Conservation (phyloP, 176 grass and related monocot genomes). For the Microstegium vimineum region DNA sequence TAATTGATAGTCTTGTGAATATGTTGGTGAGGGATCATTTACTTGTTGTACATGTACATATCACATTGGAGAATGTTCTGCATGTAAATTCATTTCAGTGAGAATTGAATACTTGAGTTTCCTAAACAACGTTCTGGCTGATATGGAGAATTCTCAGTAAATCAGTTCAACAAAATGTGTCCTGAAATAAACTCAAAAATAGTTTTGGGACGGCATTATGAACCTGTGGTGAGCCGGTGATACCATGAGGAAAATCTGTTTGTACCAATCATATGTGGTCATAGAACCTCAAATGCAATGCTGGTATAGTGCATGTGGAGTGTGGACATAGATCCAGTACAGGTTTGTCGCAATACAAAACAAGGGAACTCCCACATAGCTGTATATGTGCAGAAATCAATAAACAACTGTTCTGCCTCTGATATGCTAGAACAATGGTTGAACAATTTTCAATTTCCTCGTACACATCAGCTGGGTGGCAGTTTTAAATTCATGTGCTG, state of each 20-base stretch:
- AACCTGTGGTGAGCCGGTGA: not conserved
- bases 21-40: not conserved
- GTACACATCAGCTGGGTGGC: not conserved
- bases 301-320: not conserved
- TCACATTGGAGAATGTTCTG: not conserved
- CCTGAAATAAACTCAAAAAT: not conserved
- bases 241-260: not conserved
- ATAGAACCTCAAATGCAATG: not conserved
- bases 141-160: not conserved
- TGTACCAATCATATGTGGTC: not conserved
- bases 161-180: not conserved
- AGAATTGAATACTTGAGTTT: not conserved
- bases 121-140: not conserved
- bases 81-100: not conserved
- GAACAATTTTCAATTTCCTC: not conserved
- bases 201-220: not conserved
- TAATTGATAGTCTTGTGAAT: not conserved
- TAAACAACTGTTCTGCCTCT: not conserved
- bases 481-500: slow-evolving; percentile 22
- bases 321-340: not conserved
- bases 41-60: not conserved
- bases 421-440: not conserved
- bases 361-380: not conserved
- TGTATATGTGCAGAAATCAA: not conserved
- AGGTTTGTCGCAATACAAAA: not conserved